A percentile compares a stretch with the other conserved stretches of the same genome.
phyloP scores from a whole-genome alignment of 495 filamentous ascomycete species.

The Aspergillus campestris region DNA sequence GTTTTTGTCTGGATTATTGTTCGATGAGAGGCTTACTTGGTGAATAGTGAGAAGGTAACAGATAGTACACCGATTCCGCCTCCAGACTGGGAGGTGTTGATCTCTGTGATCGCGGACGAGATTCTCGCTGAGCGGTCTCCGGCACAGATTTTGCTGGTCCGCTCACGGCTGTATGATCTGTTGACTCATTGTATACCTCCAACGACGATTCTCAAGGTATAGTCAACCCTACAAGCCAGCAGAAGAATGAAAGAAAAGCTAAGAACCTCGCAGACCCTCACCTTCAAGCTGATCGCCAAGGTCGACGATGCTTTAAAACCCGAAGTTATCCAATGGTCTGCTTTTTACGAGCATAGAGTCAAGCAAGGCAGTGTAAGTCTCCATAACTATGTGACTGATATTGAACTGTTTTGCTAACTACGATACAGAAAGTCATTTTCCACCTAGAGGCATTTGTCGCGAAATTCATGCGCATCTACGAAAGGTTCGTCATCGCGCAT shows the following conservation, averaged over 20 bases:
- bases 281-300: slow-evolving; percentile 80
- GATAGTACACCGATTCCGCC: slow-evolving; percentile 85
- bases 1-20: neutral
- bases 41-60: slow-evolving; percentile 73
- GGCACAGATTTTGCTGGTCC: slow-evolving; percentile 72
- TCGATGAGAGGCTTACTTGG: slow-evolving; percentile 9
- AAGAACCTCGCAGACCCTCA: slow-evolving; percentile 50
- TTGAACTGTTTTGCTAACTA: slow-evolving; percentile 11
- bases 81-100: slow-evolving; percentile 91
- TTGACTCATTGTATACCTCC: slow-evolving; percentile 94
- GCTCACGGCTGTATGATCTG: slow-evolving; percentile 89
- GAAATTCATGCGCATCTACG: slow-evolving; percentile 93
- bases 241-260: neutral
- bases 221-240: neutral
- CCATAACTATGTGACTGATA: neutral
- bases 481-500: slow-evolving; percentile 44
- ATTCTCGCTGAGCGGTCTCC: slow-evolving; percentile 89
- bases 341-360: slow-evolving; percentile 94
- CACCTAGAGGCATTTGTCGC: slow-evolving; percentile 97
- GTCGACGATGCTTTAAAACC: slow-evolving; percentile 83
- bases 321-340: slow-evolving; percentile 90
- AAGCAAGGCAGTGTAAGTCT: slow-evolving; percentile 63
- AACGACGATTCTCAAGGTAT: slow-evolving; percentile 80
- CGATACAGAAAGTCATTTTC: slow-evolving; percentile 81
- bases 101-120: slow-evolving; percentile 77